Evolutionary conservation across 441 rosid species (phyloP).

Genomic region (Euphorbia schlechtendalii): DNA sequence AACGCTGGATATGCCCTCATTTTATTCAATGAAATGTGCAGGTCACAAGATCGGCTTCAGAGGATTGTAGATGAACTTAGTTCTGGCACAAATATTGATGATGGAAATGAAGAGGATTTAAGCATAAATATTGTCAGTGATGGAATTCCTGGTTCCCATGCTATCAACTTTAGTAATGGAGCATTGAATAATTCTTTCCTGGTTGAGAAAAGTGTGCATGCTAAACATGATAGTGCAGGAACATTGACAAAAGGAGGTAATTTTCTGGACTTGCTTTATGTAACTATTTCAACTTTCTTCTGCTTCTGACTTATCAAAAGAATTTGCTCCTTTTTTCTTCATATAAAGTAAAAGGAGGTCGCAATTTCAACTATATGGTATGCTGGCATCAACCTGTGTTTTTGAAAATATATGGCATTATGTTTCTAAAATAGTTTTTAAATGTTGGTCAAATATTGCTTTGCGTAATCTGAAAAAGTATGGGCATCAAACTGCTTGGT

Average conservation of each 20-base stretch:
- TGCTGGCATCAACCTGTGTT: background rate
- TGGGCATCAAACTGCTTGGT: background rate
- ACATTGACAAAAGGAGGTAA: conserved; percentile 36
- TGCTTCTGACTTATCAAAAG: background rate
- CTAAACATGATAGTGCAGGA: conserved; percentile 31
- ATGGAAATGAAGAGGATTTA: conserved; percentile 53
- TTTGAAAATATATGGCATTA: background rate
- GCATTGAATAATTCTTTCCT: conserved; percentile 30
- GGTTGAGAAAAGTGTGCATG: conserved; percentile 35
- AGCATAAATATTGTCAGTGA: conserved; percentile 58
- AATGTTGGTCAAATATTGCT: background rate
- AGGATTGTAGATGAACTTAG: conserved; percentile 67
- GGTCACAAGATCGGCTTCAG: conserved; percentile 72
- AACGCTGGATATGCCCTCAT: background rate
- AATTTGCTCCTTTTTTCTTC: background rate
- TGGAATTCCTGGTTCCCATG: conserved; percentile 35
- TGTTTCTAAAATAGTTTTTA: background rate
- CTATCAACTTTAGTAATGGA: conserved; percentile 31
- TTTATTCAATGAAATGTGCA: conserved; percentile 28
- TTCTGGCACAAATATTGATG: conserved; percentile 31
- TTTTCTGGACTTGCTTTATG: conserved; percentile 13
- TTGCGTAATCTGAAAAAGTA: background rate
- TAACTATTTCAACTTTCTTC: background rate
- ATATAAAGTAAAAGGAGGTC: background rate
- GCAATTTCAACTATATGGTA: background rate